phyloP scores from a whole-genome alignment of 2,329 filamentous ascomycete genomes.

The Teratosphaeriaceae sp. region DNA sequence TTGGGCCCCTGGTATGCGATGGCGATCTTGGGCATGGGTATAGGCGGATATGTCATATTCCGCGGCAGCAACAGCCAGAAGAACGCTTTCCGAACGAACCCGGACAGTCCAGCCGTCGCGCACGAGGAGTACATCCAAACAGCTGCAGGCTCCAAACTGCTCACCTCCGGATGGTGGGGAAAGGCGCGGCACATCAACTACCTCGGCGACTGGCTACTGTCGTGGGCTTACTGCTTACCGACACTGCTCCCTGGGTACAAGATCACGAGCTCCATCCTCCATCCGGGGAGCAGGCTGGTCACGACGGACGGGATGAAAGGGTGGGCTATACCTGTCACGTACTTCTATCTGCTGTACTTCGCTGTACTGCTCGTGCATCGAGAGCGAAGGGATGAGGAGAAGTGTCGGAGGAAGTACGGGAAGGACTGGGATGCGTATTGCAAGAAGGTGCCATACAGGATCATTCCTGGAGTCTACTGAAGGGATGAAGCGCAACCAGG shows the following conservation, averaged over 20 bases:
- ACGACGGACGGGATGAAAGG: constrained; percentile 55
- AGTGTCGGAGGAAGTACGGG: constrained; percentile 86
- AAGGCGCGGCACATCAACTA: constrained; percentile 91
- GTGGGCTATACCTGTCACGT: constrained; percentile 82
- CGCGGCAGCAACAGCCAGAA: constrained; percentile 91
- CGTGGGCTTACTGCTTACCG: constrained; percentile 83
- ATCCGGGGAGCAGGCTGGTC: constrained; percentile 55
- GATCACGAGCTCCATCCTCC: constrained; percentile 54
- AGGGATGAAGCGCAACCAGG: no score
- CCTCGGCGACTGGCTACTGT: constrained; percentile 88
- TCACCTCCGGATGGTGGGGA: constrained; percentile 91
- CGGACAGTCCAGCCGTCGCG: constrained; percentile 67
- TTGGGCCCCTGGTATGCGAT: constrained; percentile 63
- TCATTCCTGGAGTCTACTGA: constrained; percentile 79
- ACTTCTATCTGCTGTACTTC: constrained; percentile 94
- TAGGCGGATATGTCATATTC: constrained; percentile 81
- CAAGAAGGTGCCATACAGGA: constrained; percentile 70
- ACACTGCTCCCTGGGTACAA: constrained; percentile 79
- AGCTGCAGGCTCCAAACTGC: constrained; percentile 68
- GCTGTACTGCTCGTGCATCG: constrained; percentile 79
- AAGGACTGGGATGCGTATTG: constrained; percentile 89
- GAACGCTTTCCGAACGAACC: constrained; percentile 86
- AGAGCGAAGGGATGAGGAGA: constrained; percentile 80
- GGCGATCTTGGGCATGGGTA: constrained; percentile 60
- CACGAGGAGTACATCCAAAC: constrained; percentile 86